Conservation (phyloP, 2,329 filamentous ascomycete species). For the Boeremia lycopersici region DNA sequence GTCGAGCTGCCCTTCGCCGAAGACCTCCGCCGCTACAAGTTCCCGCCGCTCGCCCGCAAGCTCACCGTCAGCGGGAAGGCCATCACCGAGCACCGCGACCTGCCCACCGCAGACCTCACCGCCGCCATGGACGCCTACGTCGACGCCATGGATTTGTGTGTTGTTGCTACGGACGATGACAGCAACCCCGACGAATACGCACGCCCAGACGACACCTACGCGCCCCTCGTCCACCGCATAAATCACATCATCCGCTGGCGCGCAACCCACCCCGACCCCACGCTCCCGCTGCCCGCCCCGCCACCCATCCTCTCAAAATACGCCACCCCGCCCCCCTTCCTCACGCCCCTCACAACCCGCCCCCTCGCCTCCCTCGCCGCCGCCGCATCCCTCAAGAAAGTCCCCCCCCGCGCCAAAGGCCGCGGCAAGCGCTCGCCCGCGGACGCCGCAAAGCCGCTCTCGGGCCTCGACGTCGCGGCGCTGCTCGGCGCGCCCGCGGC, state of each 20-base stretch:
- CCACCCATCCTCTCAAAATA: slow-evolving; percentile 66
- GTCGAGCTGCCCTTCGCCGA: slow-evolving; percentile 91
- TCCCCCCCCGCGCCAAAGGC: slow-evolving; percentile 79
- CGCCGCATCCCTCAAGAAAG: slow-evolving; percentile 78
- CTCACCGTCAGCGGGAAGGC: slow-evolving; percentile 84
- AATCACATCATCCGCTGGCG: slow-evolving; percentile 84
- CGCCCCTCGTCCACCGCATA: slow-evolving; percentile 84
- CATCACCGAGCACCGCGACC: slow-evolving; percentile 79
- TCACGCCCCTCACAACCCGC: slow-evolving; percentile 65
- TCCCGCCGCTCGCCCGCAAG: slow-evolving; percentile 86
- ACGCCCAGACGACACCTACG: slow-evolving; percentile 79
- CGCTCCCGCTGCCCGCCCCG: slow-evolving; percentile 59
- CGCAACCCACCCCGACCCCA: slow-evolving; percentile 75
- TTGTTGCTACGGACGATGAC: slow-evolving; percentile 73
- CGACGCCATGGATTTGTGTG: slow-evolving; percentile 86
- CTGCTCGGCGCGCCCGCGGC: slow-evolving; percentile 69
- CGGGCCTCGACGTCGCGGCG: slow-evolving; percentile 83
- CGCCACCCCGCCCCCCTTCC: slow-evolving; percentile 73
- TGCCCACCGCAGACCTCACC: slow-evolving; percentile 76
- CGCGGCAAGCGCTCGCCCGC: slow-evolving; percentile 64
- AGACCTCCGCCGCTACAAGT: slow-evolving; percentile 87
- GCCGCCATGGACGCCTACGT: slow-evolving; percentile 90
- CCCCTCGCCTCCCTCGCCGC: slow-evolving; percentile 68
- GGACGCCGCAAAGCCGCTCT: slow-evolving; percentile 80
- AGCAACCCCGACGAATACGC: slow-evolving; percentile 71